Conservation (phyloP, 108 stramenopile species). For the Skeletonema menzelii region DNA sequence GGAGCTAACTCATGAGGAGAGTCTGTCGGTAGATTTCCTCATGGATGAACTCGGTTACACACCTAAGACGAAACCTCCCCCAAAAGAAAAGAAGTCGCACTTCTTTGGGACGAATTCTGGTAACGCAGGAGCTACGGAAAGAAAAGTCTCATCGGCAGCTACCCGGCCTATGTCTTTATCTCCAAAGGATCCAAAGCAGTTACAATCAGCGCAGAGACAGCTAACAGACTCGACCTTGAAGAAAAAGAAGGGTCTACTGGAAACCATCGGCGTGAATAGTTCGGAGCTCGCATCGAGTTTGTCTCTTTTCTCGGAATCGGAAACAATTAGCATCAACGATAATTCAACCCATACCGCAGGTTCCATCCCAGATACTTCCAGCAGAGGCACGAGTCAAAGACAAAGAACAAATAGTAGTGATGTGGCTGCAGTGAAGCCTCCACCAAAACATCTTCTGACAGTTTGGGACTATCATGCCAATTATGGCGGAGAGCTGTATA, state of each 20-base stretch:
- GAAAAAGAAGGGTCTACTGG: slow-evolving; percentile 20
- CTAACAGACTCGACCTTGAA: slow-evolving; percentile 27
- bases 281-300: slow-evolving; percentile 22
- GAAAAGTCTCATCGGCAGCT: not conserved
- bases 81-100: not conserved
- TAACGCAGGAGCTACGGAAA: not conserved
- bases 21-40: slow-evolving; percentile 62
- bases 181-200: slow-evolving; percentile 36
- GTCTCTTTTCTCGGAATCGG: slow-evolving; percentile 26
- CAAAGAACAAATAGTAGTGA: slow-evolving; percentile 8
- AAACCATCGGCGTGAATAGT: slow-evolving; percentile 20
- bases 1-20: slow-evolving; percentile 69
- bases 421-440: slow-evolving; percentile 20
- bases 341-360: slow-evolving; percentile 23
- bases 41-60: slow-evolving; percentile 66
- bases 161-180: slow-evolving; percentile 26
- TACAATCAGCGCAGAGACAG: slow-evolving; percentile 40
- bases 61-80: slow-evolving; percentile 26
- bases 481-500: slow-evolving; percentile 85
- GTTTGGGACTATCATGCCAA: slow-evolving; percentile 79
- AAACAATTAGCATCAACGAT: slow-evolving; percentile 17
- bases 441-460: slow-evolving; percentile 67
- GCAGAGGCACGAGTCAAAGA: not conserved
- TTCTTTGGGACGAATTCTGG: not conserved
- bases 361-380: slow-evolving; percentile 10